Conservation (phyloP, 805 yeast species). For the Starmerella asiatica region DNA sequence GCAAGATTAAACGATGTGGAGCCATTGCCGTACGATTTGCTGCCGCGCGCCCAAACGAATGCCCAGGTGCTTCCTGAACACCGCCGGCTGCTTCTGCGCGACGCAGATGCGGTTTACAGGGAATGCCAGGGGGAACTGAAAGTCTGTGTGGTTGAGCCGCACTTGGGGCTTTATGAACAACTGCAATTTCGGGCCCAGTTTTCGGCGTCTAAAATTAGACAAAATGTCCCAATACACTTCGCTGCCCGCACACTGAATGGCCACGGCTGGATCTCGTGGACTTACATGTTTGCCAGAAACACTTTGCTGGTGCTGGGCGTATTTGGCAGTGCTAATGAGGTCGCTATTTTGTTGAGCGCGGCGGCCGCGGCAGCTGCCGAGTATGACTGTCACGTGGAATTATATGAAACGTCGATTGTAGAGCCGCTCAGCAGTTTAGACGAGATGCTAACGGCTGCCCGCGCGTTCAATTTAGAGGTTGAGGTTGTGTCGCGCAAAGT, state of each 20-base stretch:
- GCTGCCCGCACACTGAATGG: conserved; percentile 15
- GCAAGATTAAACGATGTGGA: too few species aligned
- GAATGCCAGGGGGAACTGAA: conserved; percentile 6
- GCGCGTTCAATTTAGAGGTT: background rate
- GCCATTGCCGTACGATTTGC: conserved; percentile 3
- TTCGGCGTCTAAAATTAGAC: conserved; percentile 11
- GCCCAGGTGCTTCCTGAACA: conserved; percentile 8
- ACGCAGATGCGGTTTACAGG: conserved; percentile 3
- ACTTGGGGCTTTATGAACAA: conserved; percentile 12
- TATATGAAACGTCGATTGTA: conserved; percentile 9
- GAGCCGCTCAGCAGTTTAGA: conserved; percentile 2
- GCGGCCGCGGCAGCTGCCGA: conserved; percentile 8
- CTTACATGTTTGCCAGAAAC: conserved; percentile 8
- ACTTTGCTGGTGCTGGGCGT: conserved; percentile 10
- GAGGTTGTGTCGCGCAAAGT: background rate
- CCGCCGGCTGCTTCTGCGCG: conserved; percentile 4
- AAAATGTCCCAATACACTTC: conserved; percentile 4
- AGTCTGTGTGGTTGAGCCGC: conserved; percentile 9
- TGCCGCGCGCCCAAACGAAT: background rate
- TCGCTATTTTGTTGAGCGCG: conserved; percentile 7
- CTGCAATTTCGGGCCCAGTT: conserved; percentile 9
- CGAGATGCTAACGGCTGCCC: conserved; percentile 9
- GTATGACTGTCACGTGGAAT: conserved; percentile 6
- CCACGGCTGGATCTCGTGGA: conserved; percentile 17
- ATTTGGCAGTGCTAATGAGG: conserved; percentile 16